These are phyloP conservation scores for Podospora sp. DNA, from an alignment of 495 filamentous ascomycete species.

Conservation along the genomic window DNA sequence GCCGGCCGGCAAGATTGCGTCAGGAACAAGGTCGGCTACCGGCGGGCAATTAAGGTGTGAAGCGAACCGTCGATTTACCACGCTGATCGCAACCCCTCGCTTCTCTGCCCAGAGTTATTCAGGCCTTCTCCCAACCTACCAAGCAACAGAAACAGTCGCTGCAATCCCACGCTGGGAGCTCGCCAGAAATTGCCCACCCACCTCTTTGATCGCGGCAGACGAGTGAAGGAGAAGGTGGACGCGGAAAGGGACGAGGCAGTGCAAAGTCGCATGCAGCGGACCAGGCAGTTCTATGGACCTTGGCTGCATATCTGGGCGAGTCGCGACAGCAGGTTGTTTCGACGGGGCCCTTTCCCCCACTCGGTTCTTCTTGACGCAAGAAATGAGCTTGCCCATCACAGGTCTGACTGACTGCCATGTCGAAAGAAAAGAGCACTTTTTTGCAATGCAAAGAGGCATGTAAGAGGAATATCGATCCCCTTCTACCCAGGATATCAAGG, in stretches of 20 bases:
- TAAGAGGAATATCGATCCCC: too few species aligned
- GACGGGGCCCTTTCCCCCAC: not conserved
- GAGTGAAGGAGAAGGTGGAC: not conserved
- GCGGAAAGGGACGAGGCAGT: slow-evolving; percentile 10
- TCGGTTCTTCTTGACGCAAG: not conserved
- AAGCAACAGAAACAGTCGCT: not conserved
- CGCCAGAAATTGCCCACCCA: not conserved
- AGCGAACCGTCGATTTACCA: not conserved
- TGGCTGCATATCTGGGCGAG: not conserved
- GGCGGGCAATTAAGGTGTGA: slow-evolving; percentile 5
- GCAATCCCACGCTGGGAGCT: not conserved
- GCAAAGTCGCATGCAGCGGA: slow-evolving; percentile 12
- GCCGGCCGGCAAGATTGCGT: not conserved
- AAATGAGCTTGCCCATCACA: too few species aligned
- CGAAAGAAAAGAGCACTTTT: too few species aligned
- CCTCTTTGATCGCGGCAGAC: not conserved
- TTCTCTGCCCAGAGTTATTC: not conserved
- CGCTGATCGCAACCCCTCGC: not conserved
- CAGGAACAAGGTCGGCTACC: slow-evolving; percentile 9
- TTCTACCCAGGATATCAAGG: too few species aligned
- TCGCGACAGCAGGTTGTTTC: not conserved
- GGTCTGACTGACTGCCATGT: too few species aligned
- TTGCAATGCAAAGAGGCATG: too few species aligned
- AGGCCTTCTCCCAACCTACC: not conserved
- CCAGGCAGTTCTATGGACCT: not conserved